These are phyloP conservation scores for Talaromyces borbonicus DNA, from an alignment of 495 filamentous ascomycete genomes.

Conservation along the genomic window DNA sequence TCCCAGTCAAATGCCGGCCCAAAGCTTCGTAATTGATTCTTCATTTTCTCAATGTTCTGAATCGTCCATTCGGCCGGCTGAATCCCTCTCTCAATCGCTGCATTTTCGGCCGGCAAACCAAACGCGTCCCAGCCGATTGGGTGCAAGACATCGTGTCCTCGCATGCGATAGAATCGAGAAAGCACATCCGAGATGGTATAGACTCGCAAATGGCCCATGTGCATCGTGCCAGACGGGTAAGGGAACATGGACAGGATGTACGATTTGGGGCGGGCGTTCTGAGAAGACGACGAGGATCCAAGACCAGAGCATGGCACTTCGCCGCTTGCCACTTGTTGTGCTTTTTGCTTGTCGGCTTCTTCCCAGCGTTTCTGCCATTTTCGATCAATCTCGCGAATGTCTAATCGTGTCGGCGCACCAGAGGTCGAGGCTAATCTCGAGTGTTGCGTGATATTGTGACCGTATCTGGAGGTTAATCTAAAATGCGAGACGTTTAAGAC, in stretches of 20 bases:
- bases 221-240: conserved; percentile 82
- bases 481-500: too few species aligned
- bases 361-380: conserved; percentile 65
- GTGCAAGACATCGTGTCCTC: conserved; percentile 65
- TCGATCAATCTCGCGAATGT: conserved; percentile 54
- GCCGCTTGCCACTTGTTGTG: neutral
- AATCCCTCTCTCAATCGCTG: conserved; percentile 77
- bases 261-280: conserved; percentile 38
- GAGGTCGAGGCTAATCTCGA: conserved; percentile 9
- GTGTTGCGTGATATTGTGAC: too few species aligned
- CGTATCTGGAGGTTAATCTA: too few species aligned
- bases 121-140: conserved; percentile 96
- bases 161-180: conserved; percentile 65
- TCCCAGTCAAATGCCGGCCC: conserved; percentile 77
- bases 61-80: conserved; percentile 71
- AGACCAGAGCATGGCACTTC: neutral
- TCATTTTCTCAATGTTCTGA: conserved; percentile 74
- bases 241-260: conserved; percentile 91
- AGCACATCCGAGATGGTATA: conserved; percentile 88
- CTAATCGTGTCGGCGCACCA: conserved; percentile 24
- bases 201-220: conserved; percentile 79
- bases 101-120: conserved; percentile 84
- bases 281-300: neutral
- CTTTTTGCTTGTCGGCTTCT: conserved; percentile 11
- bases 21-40: conserved; percentile 65